These are phyloP conservation scores for Mortierella sp. DNA, from an alignment of 371 early-diverging fungal genomes.

Conservation along the genomic window DNA sequence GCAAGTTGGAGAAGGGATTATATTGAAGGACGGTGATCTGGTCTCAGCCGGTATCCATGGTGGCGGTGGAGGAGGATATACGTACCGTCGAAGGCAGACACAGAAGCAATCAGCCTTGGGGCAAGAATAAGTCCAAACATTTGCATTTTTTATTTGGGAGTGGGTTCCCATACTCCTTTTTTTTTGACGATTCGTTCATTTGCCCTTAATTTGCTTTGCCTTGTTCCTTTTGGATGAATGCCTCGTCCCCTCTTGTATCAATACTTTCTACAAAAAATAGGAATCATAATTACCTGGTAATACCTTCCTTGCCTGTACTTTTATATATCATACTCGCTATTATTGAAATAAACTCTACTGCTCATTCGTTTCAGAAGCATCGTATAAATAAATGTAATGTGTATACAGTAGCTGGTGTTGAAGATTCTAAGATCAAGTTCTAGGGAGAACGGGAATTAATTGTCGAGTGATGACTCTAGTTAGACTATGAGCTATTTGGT, in stretches of 20 bases:
- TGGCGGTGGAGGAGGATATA: conserved; percentile 54
- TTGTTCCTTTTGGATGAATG: background rate
- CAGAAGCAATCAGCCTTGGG: background rate
- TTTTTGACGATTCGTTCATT: background rate
- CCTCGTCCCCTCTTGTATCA: background rate
- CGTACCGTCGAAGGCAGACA: conserved; percentile 38
- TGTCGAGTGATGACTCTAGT: background rate
- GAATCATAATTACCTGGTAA: too few relatives aligned
- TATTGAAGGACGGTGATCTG: conserved; percentile 52
- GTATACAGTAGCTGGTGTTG: too few relatives aligned
- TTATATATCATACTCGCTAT: too few relatives aligned
- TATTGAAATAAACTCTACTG: too few relatives aligned
- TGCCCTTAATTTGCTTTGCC: background rate
- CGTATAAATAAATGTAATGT: too few relatives aligned
- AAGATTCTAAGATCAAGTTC: background rate
- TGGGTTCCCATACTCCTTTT: background rate
- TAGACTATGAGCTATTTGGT: background rate
- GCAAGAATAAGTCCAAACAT: background rate
- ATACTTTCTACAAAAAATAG: background rate
- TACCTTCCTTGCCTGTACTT: too few relatives aligned
- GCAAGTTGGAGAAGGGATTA: conserved; percentile 42
- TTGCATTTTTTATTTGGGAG: background rate
- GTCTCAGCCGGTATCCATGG: conserved; percentile 43
- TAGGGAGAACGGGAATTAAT: background rate
- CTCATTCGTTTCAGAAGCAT: too few relatives aligned